phyloP scores from a whole-genome alignment of 768 basidiomycete species.

The Collybia mongolica region DNA sequence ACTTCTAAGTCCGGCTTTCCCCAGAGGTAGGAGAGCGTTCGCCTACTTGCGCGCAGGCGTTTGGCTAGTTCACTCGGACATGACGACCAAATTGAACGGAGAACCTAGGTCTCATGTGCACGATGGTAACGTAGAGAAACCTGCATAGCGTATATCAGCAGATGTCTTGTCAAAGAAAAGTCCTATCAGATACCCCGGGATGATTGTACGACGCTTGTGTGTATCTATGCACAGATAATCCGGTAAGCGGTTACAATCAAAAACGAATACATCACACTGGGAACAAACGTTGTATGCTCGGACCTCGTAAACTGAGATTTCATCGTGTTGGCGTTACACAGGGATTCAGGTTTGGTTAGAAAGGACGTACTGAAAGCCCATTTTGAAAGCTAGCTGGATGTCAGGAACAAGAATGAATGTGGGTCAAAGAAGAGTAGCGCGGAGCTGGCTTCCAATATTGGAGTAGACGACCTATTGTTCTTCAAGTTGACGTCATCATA shows the following conservation, averaged over 20 bases:
- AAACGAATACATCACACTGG: neutral
- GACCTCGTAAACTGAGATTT: constrained; percentile 8
- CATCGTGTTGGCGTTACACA: neutral
- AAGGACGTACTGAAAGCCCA: too few species aligned
- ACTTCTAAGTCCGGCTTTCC: too few species aligned
- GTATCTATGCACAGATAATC: too few species aligned
- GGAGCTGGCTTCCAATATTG: too few species aligned
- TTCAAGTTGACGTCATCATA: too few species aligned
- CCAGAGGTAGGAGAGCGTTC: too few species aligned
- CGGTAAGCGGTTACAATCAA: neutral
- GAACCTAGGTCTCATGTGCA: constrained; percentile 10
- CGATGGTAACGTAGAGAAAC: constrained; percentile 13
- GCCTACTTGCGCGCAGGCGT: neutral
- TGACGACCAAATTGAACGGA: constrained; percentile 12
- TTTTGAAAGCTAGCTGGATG: too few species aligned
- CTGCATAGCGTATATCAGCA: neutral
- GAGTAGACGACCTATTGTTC: too few species aligned
- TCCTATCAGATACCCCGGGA: constrained; percentile 5
- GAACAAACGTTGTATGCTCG: constrained; percentile 10
- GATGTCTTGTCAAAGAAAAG: too few species aligned
- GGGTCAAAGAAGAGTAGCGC: too few species aligned
- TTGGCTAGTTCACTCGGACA: constrained; percentile 7
- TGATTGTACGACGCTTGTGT: constrained; percentile 10
- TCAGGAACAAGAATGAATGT: too few species aligned
- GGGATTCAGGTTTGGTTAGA: too few species aligned